Conservation (phyloP, 768 basidiomycete species). For the Botryobasidium botryosum region DNA sequence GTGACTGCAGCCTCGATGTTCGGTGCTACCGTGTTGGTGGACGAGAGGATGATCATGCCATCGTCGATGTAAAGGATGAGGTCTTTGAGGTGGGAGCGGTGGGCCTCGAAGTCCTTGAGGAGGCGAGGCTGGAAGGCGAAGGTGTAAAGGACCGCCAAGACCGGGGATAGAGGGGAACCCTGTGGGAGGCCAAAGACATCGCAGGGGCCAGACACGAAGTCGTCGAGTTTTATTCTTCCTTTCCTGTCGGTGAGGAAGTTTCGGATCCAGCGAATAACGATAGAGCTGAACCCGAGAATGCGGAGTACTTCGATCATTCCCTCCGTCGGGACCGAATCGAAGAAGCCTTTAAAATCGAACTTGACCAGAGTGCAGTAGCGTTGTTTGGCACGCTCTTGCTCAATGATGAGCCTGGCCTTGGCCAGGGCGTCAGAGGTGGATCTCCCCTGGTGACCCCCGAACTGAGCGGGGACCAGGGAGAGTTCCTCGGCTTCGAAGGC, state of each 20-base stretch:
- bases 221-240: not conserved
- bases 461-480: not conserved
- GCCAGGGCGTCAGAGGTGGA: slow-evolving; percentile 2
- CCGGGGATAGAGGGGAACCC: not conserved
- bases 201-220: no score
- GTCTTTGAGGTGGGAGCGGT: no score
- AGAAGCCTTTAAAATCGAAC: slow-evolving; percentile 6
- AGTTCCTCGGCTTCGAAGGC: not conserved
- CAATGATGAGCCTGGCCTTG: not conserved
- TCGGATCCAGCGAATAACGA: not conserved
- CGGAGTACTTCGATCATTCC: not conserved
- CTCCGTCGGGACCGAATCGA: not conserved
- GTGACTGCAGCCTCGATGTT: no score
- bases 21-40: no score
- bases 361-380: not conserved
- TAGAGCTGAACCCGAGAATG: not conserved
- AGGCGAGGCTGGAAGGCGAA: no score
- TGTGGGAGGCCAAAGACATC: not conserved
- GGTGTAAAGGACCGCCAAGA: not conserved
- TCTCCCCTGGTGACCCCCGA: slow-evolving; percentile 1
- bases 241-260: slow-evolving; percentile 1
- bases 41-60: no score
- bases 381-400: not conserved
- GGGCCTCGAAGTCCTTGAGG: no score
- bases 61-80: no score